A percentile compares a stretch with the other conserved stretches of the same genome.
These are phyloP conservation scores for Bretschneidera sinensis DNA, from an alignment of 345 rosid genomes.

Conservation along the genomic window DNA sequence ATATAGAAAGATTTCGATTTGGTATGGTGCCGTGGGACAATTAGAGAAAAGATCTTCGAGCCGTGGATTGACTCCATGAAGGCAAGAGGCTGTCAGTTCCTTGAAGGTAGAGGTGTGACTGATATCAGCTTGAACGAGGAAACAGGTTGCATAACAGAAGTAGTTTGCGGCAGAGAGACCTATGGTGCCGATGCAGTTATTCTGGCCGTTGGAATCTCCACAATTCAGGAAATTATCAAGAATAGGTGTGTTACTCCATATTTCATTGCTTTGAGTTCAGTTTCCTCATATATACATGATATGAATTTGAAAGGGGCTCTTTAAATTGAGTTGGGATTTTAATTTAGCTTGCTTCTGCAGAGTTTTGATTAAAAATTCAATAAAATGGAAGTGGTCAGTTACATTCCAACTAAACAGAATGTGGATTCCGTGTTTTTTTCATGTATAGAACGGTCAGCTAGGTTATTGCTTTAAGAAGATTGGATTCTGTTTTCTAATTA, in stretches of 20 bases:
- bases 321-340: background rate
- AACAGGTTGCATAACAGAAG: conserved; percentile 40
- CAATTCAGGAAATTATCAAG: conserved; percentile 44
- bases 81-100: conserved; percentile 39
- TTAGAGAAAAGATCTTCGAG: conserved; percentile 37
- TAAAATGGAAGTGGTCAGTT: too few relatives aligned
- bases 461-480: background rate
- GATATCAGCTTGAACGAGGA: conserved; percentile 33
- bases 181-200: conserved; percentile 46
- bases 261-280: background rate
- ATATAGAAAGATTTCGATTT: conserved; percentile 46
- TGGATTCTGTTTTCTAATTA: background rate
- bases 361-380: too few relatives aligned
- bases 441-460: background rate
- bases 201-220: conserved; percentile 47
- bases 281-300: background rate
- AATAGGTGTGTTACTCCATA: conserved; percentile 33
- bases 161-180: conserved; percentile 39
- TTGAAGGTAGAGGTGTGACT: conserved; percentile 30
- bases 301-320: background rate
- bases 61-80: conserved; percentile 47
- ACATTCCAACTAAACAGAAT: too few relatives aligned
- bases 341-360: background rate
- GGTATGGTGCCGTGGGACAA: conserved; percentile 42
- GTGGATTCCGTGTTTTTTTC: too few relatives aligned